phyloP scores from a whole-genome alignment of 331 rosid species.

The Arachis monticola region DNA sequence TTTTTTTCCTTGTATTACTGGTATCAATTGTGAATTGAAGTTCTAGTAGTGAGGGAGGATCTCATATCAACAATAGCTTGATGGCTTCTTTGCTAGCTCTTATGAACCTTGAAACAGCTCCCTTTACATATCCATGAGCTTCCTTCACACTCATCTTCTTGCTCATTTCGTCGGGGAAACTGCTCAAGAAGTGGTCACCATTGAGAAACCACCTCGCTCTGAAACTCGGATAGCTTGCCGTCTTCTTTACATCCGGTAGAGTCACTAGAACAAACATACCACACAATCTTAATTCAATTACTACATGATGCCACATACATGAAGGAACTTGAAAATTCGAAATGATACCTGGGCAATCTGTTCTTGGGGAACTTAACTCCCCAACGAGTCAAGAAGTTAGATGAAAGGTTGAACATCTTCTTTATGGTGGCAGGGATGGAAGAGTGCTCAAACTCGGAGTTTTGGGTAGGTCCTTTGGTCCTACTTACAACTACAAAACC shows the following conservation, averaged over 20 bases:
- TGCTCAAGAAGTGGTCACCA: constrained; percentile 90
- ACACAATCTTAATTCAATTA: constrained; percentile 22
- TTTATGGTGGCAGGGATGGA: constrained; percentile 97
- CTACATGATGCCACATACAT: background rate
- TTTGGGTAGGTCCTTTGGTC: constrained; percentile 81
- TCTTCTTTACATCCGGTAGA: constrained; percentile 87
- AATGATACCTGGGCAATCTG: constrained; percentile 86
- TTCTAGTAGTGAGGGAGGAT: constrained; percentile 95
- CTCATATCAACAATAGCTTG: constrained; percentile 99
- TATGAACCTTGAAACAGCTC: constrained; percentile 90
- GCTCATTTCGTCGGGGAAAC: constrained; percentile 87
- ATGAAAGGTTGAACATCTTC: constrained; percentile 89
- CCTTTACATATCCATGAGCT: constrained; percentile 77
- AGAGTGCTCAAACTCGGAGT: constrained; percentile 95
- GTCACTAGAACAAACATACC: constrained; percentile 59
- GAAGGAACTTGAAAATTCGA: background rate
- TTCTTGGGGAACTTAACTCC: constrained; percentile 72
- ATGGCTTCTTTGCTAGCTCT: constrained; percentile 96
- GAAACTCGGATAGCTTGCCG: constrained; percentile 70
- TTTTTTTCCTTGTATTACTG: background rate
- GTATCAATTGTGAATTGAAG: constrained; percentile 60
- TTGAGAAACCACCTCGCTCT: constrained; percentile 91
- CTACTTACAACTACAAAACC: constrained; percentile 67
- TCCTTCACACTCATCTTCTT: constrained; percentile 81
- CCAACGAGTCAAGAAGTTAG: constrained; percentile 91